Percentiles rank a stretch among this genome's conserved stretches.
Evolutionary conservation across 306 rosid genomes (phyloP).

Genomic region (Cucumis cinereus): DNA sequence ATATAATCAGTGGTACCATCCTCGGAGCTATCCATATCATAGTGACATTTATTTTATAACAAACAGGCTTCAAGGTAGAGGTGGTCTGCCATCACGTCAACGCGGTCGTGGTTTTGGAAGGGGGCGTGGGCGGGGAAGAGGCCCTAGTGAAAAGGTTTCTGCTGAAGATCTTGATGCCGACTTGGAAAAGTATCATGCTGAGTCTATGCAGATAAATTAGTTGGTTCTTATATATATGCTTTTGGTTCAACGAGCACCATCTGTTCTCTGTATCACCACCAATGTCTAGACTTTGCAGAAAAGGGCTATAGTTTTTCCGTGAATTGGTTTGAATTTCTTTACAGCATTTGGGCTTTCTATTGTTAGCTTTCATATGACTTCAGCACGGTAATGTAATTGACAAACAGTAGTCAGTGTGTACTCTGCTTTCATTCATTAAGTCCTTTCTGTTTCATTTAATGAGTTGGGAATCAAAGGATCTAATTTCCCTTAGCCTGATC

Average conservation of each 20-base stretch:
- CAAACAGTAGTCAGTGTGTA: slow-evolving; percentile 18
- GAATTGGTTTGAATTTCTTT: not conserved
- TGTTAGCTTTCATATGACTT: not conserved
- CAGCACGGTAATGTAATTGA: not conserved
- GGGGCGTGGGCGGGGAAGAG: slow-evolving; percentile 21
- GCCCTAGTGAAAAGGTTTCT: slow-evolving; percentile 61
- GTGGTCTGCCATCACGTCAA: slow-evolving; percentile 36
- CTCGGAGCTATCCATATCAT: not conserved
- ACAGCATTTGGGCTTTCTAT: not conserved
- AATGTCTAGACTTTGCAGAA: slow-evolving; percentile 1
- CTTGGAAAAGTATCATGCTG: slow-evolving; percentile 82
- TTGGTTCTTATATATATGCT: not conserved
- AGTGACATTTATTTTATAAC: slow-evolving; percentile 1
- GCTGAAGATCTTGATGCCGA: slow-evolving; percentile 96
- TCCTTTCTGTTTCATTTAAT: slow-evolving; percentile 20
- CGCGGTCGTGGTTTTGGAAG: slow-evolving; percentile 39
- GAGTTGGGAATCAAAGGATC: slow-evolving; percentile 5
- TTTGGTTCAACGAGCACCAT: not conserved
- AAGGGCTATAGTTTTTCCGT: not conserved
- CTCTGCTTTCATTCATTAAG: slow-evolving; percentile 26
- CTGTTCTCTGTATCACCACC: slow-evolving; percentile 1
- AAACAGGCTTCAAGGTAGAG: slow-evolving; percentile 62
- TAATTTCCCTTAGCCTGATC: not conserved
- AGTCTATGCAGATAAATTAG: slow-evolving; percentile 59
- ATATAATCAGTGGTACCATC: not conserved